Base-by-base conservation (phyloP, 495 filamentous ascomycete genomes). In the Aspergillus homomorphus region DNA sequence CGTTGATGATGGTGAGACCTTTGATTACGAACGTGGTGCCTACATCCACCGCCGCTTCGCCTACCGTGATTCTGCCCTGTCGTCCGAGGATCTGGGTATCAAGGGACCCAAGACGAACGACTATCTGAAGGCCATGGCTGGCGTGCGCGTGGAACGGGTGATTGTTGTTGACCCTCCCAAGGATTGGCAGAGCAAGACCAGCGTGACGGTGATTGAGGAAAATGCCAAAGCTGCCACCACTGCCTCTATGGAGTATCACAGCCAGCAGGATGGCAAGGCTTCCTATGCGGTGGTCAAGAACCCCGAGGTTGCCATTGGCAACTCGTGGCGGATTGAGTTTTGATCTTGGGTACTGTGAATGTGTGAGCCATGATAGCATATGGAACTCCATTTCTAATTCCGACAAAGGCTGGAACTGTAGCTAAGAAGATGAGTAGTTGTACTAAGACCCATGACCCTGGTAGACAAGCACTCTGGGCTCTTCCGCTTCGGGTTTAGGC, bases 1-100 rank as follows among this genome's bases (percentile, higher is more conserved):
- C 64, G 76, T 95, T 50, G 94, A 98, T 65, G 94, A 98, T 62
- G 95, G 94, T 23, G 92, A 96, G 75, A 89, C 88, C 0, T 98
- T 90, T 59, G 89, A 96, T 43, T 94, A 89, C 68, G 73, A 96
- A 69, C 76, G 82, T 51, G 94, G 93, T 14, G 89, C 87, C 26
- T 96, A 88, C 69, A 89, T 97, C 58, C 88, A 96, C 73, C 88
- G 91, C 42, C 80, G 74, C 38, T 98, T 98, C 77, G 63, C 67
- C 28, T 87, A 80, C 79, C 79, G 69, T 51, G 80, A 69, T 5
- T 77, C 80, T 4, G 79, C 75, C 2, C 78, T 96, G 15, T 73
- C 75, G 7, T 80, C 74, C 23, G 67, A 76, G 56, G 70, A 76
- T 51, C 59, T 71, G 38, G 82, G 78, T 3, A 63, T 65, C 19